Evolutionary conservation across 2,329 filamentous ascomycete genomes (phyloP).

Genomic region (Cladosporium sp.): DNA sequence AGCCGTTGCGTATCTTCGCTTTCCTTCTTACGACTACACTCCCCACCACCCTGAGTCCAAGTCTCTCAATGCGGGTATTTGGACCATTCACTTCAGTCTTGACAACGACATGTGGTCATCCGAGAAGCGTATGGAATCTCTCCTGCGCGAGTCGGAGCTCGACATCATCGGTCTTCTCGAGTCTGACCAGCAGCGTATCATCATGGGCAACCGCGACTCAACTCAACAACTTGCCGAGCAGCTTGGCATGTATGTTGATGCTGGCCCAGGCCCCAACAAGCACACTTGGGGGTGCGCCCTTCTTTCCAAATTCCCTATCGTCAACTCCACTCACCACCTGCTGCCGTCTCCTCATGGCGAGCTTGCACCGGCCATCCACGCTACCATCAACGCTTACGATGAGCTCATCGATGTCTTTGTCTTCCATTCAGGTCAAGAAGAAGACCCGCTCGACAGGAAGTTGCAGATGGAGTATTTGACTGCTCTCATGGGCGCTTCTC

Average conservation of each 20-base stretch:
- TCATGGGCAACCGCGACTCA: conserved; percentile 97
- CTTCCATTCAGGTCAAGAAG: conserved; percentile 97
- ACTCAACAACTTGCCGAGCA: conserved; percentile 95
- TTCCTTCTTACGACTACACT: conserved; percentile 86
- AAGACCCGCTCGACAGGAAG: conserved; percentile 86
- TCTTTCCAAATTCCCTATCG: conserved; percentile 93
- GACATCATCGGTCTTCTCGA: conserved; percentile 95
- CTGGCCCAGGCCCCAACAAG: conserved; percentile 95
- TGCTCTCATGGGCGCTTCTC: conserved; percentile 77
- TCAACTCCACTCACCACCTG: conserved; percentile 95
- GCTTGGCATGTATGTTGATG: conserved; percentile 97
- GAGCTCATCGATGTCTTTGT: conserved; percentile 89
- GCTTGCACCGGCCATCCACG: conserved; percentile 90
- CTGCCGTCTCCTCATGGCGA: conserved; percentile 91
- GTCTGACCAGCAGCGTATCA: conserved; percentile 90
- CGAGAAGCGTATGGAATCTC: conserved; percentile 80
- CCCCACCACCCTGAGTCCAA: conserved; percentile 87
- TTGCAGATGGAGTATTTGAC: conserved; percentile 83
- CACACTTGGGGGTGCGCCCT: conserved; percentile 95
- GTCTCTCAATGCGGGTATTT: conserved; percentile 88
- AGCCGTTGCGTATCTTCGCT: conserved; percentile 78
- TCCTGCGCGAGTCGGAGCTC: conserved; percentile 75
- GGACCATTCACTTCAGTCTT: conserved; percentile 96
- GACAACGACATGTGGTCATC: conserved; percentile 99
- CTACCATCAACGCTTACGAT: conserved; percentile 91